Base-by-base conservation (phyloP, 2,329 filamentous ascomycete genomes). In the Diaporthe longicolla region DNA sequence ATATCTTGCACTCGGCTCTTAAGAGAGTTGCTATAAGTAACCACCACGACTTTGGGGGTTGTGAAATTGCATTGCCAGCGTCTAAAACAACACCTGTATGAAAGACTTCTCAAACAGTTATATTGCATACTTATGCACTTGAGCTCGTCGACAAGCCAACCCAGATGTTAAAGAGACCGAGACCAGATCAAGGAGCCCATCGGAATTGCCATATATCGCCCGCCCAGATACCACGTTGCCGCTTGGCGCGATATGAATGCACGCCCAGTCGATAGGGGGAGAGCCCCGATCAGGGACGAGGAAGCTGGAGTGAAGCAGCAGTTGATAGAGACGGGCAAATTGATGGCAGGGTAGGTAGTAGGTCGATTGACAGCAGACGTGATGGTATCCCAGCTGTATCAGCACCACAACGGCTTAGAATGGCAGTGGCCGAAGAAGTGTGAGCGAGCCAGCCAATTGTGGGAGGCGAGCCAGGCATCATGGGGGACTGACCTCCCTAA, bases 361-460 rank as follows among this genome's bases (percentile, higher is more conserved):
- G 50, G 45, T 45, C 37, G 57, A 63, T 43, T 35, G 57, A 54
- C 50, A 40, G 35, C 48, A 71, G 70, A 45, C 40, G 35, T 71
- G 35, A 55, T 54, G 32, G 45, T 40, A 8, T n/a, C 32, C 63
- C 32, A 26, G 48, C 63, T 40, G 32, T 40, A 66, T 70, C 74
- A 73, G 74, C 74, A 74, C 61, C 72, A 74, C 72, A 48, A 74
- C 74, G 74, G 74, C 74, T 75, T 65, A 71, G 72, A 58, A 54
- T 40, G 55, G 73, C 48, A 29, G 52, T 61, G 68, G 54, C 52
- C 35, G 40, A 43, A 24, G 54, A 69, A 37, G 71, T 55, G 59
- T 61, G 68, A 73, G 66, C 26, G 24, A 40, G 50, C 48, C 43
- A 63, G 57, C 74, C 71, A 73, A 72, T 75, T 74, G 63, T 58